Conservation (phyloP, 345 rosid species). For the Leavenworthia alabamica region DNA sequence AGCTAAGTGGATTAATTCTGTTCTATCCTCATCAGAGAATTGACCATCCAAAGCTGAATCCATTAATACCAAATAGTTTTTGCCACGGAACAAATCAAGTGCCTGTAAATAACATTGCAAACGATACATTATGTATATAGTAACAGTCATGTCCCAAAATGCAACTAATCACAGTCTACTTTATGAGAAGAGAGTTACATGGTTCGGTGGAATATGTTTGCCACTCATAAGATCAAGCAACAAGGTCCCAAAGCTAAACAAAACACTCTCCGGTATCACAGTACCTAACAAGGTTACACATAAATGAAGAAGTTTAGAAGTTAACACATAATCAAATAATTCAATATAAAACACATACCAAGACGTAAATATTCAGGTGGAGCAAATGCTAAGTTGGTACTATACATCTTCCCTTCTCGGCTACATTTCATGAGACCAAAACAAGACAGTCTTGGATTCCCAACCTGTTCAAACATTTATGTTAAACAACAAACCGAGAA, state of each 20-base stretch:
- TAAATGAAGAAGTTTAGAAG: too few species aligned
- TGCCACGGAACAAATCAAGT: conserved; percentile 82
- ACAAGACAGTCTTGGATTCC: conserved; percentile 86
- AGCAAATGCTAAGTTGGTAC: conserved; percentile 91
- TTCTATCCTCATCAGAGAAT: conserved; percentile 86
- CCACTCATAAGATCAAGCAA: conserved; percentile 91
- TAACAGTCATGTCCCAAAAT: conserved; percentile 2
- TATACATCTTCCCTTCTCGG: conserved; percentile 74
- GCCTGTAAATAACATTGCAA: too few species aligned
- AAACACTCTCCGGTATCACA: conserved; percentile 81
- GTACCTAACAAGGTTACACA: too few species aligned
- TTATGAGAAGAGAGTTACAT: conserved; percentile 55
- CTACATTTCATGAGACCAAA: conserved; percentile 94
- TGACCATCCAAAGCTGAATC: conserved; percentile 94
- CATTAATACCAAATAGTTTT: conserved; percentile 86
- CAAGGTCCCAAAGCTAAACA: conserved; percentile 88
- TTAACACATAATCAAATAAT: too few species aligned
- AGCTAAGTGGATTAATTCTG: conserved; percentile 74
- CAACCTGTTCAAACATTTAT: conserved; percentile 52
- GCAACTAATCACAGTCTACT: neutral
- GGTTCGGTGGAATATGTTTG: conserved; percentile 91
- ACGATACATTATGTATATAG: too few species aligned
- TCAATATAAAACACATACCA: too few species aligned
- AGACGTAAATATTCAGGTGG: conserved; percentile 94
- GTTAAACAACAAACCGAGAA: too few species aligned